Percentiles rank a stretch among this genome's conserved stretches.
Evolutionary conservation across 176 grass and related monocot species (phyloP).

Genomic region (Themeda triandra): DNA sequence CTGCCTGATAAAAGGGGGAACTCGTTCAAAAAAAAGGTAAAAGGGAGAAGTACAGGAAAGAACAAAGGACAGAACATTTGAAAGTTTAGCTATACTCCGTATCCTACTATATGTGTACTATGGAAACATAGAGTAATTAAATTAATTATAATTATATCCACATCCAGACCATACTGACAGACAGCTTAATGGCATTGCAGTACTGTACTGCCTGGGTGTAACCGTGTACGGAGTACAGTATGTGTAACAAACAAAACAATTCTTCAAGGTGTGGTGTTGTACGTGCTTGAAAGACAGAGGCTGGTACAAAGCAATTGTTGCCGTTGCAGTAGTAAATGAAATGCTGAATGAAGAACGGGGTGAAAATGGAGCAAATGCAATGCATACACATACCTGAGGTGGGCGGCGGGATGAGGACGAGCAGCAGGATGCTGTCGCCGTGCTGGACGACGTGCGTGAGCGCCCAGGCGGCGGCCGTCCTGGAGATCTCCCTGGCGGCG

Average conservation of each 20-base stretch:
- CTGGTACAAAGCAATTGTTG: conserved; percentile 1
- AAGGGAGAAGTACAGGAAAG: background rate
- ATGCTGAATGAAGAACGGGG: background rate
- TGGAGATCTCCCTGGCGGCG: conserved; percentile 68
- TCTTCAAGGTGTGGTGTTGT: background rate
- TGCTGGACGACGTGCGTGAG: conserved; percentile 83
- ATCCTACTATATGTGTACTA: background rate
- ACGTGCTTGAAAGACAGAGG: background rate
- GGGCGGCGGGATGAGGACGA: conserved; percentile 61
- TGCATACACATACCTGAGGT: conserved; percentile 46
- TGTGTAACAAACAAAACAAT: background rate
- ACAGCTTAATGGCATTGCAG: background rate
- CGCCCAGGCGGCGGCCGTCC: conserved; percentile 77
- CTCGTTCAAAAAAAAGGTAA: background rate
- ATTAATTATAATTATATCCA: background rate
- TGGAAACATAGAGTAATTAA: background rate
- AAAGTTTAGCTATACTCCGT: background rate
- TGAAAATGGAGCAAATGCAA: background rate
- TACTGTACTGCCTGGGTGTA: background rate
- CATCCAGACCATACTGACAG: background rate
- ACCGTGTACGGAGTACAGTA: background rate
- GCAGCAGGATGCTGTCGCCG: conserved; percentile 66
- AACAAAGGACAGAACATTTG: background rate
- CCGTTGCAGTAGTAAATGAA: background rate
- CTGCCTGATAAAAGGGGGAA: conserved; percentile 20